phyloP scores from a whole-genome alignment of 257 asterid species.

The Ballota nigra region DNA sequence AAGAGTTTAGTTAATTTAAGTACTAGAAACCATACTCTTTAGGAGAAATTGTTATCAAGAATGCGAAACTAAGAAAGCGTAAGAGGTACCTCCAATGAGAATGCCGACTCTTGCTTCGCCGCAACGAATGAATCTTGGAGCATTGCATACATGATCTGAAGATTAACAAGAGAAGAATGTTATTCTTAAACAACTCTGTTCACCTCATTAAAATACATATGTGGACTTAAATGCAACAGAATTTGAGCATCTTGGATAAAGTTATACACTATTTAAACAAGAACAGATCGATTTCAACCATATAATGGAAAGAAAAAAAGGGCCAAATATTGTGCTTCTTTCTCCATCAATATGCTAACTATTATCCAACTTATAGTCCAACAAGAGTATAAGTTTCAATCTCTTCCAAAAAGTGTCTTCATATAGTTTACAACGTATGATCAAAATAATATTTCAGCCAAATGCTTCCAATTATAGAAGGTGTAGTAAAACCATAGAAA shows the following conservation, averaged over 20 bases:
- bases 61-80: not conserved
- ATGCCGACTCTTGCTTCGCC: conserved; percentile 40
- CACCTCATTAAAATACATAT: not conserved
- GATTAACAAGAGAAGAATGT: conserved; percentile 17
- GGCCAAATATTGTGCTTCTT: not conserved
- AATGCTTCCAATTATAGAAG: not conserved
- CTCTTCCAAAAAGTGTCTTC: not conserved
- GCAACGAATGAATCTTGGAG: conserved; percentile 37
- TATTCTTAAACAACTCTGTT: not conserved
- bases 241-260: not conserved
- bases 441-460: too few relatives aligned
- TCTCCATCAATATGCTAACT: not conserved
- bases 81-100: conserved; percentile 55
- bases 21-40: not conserved
- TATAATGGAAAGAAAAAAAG: too few relatives aligned
- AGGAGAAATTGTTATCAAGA: conserved; percentile 4
- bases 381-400: not conserved
- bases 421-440: too few relatives aligned
- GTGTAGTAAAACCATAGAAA: not conserved
- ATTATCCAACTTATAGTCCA: not conserved
- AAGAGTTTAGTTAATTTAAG: not conserved
- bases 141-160: conserved; percentile 36
- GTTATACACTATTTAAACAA: not conserved
- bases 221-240: not conserved
- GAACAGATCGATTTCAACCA: not conserved